A percentile compares a stretch with the other conserved stretches of the same genome.
Evolutionary conservation across 495 filamentous ascomycete genomes (phyloP).

Genomic region (Tetracladium marchalianum): DNA sequence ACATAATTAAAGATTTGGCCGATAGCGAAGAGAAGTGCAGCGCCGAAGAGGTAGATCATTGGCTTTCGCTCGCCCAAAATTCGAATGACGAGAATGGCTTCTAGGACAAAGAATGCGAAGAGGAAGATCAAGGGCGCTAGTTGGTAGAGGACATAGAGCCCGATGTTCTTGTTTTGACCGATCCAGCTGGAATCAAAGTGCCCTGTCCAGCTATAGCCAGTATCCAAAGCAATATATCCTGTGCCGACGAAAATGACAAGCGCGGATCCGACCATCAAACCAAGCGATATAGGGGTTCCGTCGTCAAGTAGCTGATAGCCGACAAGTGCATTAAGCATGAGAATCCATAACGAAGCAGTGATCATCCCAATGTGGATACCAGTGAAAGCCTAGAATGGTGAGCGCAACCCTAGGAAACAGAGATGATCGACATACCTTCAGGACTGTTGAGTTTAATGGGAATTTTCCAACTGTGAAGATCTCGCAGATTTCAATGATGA

Average conservation of each 20-base stretch:
- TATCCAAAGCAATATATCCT: slow-evolving; percentile 93
- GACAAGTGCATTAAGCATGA: slow-evolving; percentile 85
- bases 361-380: slow-evolving; percentile 90
- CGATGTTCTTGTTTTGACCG: slow-evolving; percentile 60
- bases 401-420: neutral
- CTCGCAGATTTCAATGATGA: slow-evolving; percentile 86
- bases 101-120: slow-evolving; percentile 71
- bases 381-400: slow-evolving; percentile 61
- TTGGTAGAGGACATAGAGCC: slow-evolving; percentile 89
- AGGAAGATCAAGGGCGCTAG: slow-evolving; percentile 84
- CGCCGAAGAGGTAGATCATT: slow-evolving; percentile 71
- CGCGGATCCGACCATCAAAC: slow-evolving; percentile 61
- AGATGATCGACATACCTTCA: slow-evolving; percentile 42
- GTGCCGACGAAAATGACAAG: slow-evolving; percentile 73
- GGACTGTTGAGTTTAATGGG: slow-evolving; percentile 56
- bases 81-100: slow-evolving; percentile 69
- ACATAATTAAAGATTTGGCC: slow-evolving; percentile 96
- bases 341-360: slow-evolving; percentile 77
- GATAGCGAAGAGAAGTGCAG: slow-evolving; percentile 74
- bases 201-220: slow-evolving; percentile 75
- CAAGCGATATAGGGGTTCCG: slow-evolving; percentile 75
- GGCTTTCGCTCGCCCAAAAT: slow-evolving; percentile 79
- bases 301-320: slow-evolving; percentile 93
- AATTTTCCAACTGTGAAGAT: slow-evolving; percentile 93
- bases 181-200: slow-evolving; percentile 53